phyloP scores from a whole-genome alignment of 192 early-diverging fungal species.

The Jimgerdemannia flammicorona region DNA sequence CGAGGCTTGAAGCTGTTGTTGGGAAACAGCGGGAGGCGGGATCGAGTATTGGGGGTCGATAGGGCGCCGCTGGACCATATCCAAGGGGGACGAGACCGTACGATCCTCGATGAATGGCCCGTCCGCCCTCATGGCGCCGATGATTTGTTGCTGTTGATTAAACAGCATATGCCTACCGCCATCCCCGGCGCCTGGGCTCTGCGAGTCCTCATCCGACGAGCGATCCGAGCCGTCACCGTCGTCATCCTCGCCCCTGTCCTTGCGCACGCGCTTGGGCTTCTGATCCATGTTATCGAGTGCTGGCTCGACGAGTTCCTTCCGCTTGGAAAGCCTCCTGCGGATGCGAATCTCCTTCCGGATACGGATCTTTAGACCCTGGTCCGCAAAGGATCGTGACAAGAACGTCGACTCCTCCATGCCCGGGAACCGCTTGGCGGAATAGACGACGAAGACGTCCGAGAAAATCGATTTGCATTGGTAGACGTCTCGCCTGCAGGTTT shows the following conservation, averaged over 20 bases:
- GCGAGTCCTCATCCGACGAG: neutral
- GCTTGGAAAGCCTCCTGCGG: constrained; percentile 15
- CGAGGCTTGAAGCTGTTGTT: neutral
- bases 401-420: constrained; percentile 95
- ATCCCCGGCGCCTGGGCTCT: neutral
- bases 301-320: constrained; percentile 2
- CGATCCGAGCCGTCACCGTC: neutral
- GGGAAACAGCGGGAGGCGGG: neutral
- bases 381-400: constrained; percentile 88
- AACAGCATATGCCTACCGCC: neutral
- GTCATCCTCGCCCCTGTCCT: neutral
- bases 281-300: neutral
- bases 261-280: neutral
- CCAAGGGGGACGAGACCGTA: neutral
- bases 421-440: constrained; percentile 94
- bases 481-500: constrained; percentile 55
- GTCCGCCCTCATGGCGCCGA: neutral
- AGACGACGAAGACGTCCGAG: constrained; percentile 84
- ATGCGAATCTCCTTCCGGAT: constrained; percentile 81
- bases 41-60: neutral
- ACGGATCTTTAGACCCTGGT: constrained; percentile 93
- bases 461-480: constrained; percentile 86
- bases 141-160: neutral
- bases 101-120: neutral
- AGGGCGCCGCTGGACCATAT: neutral